Conservation (phyloP, 148 eudicot species). For the Hydrangea macrophylla region DNA sequence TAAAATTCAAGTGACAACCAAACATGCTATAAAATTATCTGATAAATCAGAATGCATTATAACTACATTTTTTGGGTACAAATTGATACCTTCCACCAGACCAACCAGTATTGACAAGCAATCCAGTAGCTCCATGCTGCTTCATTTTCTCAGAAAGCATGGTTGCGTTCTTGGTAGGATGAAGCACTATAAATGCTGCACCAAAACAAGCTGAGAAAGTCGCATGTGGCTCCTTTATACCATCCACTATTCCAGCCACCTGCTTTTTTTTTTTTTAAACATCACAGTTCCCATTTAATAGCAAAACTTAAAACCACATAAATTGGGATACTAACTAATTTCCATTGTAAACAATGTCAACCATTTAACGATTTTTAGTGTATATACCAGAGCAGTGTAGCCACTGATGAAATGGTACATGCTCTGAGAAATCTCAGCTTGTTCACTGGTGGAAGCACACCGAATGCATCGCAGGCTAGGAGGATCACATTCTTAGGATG, state of each 20-base stretch:
- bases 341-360: too few relatives aligned
- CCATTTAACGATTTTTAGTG: too few relatives aligned
- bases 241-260: conserved; percentile 83
- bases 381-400: conserved; percentile 70
- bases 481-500: conserved; percentile 89
- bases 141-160: conserved; percentile 84
- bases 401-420: conserved; percentile 98
- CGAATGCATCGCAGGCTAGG: conserved; percentile 85
- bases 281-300: too few relatives aligned
- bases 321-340: too few relatives aligned
- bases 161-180: conserved; percentile 72
- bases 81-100: conserved; percentile 66
- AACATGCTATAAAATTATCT: too few relatives aligned
- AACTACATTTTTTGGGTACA: too few relatives aligned
- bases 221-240: conserved; percentile 66
- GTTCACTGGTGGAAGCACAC: conserved; percentile 89
- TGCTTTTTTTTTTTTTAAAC: conserved; percentile 8
- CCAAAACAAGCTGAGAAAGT: too few relatives aligned
- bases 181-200: conserved; percentile 78
- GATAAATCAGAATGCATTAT: neutral
- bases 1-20: too few relatives aligned
- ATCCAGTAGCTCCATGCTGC: conserved; percentile 64
- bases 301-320: too few relatives aligned
- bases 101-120: conserved; percentile 91
- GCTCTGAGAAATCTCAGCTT: conserved; percentile 75